These are phyloP conservation scores for Parastagonospora nodorum DNA, from an alignment of 2,329 filamentous ascomycete genomes.

Conservation along the genomic window DNA sequence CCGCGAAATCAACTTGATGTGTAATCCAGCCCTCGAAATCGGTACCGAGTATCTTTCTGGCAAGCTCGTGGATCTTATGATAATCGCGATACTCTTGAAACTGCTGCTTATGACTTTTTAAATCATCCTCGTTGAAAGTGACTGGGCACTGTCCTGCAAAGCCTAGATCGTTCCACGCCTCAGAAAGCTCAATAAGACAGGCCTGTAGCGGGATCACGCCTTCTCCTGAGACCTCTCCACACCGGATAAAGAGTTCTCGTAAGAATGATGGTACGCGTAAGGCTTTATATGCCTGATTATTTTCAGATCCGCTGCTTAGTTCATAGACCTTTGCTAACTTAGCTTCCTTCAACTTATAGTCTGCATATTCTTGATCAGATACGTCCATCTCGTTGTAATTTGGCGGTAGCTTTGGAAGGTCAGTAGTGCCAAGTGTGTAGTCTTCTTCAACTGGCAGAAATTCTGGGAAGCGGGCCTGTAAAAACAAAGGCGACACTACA, in stretches of 20 bases:
- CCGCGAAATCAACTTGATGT: slow-evolving; percentile 35
- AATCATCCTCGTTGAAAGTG: slow-evolving; percentile 32
- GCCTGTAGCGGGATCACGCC: slow-evolving; percentile 40
- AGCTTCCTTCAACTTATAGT: slow-evolving; percentile 9
- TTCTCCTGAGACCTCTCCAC: slow-evolving; percentile 32
- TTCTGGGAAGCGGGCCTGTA: slow-evolving; percentile 24
- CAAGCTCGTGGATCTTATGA: slow-evolving; percentile 33
- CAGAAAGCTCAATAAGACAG: slow-evolving; percentile 40
- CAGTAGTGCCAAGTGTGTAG: slow-evolving; percentile 10
- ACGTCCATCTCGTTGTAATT: slow-evolving; percentile 14
- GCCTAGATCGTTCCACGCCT: slow-evolving; percentile 30
- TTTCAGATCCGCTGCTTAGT: slow-evolving; percentile 26
- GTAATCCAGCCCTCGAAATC: slow-evolving; percentile 46
- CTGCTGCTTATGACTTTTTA: slow-evolving; percentile 30
- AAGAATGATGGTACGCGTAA: slow-evolving; percentile 34
- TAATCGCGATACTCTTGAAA: slow-evolving; percentile 39
- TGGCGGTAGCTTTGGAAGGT: slow-evolving; percentile 10
- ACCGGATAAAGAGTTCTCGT: slow-evolving; percentile 40
- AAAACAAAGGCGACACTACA: slow-evolving; percentile 20
- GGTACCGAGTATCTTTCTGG: slow-evolving; percentile 33
- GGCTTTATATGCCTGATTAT: slow-evolving; percentile 21
- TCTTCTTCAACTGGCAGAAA: slow-evolving; percentile 21
- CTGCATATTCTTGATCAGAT: slow-evolving; percentile 5
- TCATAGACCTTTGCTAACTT: slow-evolving; percentile 39
- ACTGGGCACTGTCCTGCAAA: slow-evolving; percentile 33